Evolutionary conservation across 371 early-diverging fungal species (phyloP).

Genomic region (Apophysomyces elegans): DNA sequence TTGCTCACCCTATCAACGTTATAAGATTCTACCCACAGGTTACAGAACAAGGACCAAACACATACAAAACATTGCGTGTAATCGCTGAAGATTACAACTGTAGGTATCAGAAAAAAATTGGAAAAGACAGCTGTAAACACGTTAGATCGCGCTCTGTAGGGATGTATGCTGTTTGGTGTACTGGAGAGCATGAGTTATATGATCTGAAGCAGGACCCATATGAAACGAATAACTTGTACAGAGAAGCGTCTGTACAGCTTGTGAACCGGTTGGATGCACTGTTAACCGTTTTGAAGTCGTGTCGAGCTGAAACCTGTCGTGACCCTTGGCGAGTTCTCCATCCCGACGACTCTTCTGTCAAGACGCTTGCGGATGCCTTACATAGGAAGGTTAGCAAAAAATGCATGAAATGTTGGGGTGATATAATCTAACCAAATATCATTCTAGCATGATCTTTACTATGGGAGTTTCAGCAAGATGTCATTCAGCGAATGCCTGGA

Average conservation of each 20-base stretch:
- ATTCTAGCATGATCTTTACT: conserved; percentile 36
- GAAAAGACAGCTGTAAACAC: conserved; percentile 10
- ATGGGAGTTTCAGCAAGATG: conserved; percentile 34
- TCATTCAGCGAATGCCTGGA: conserved; percentile 34
- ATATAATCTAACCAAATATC: neutral
- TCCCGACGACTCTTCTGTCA: conserved; percentile 31
- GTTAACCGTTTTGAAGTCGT: conserved; percentile 55
- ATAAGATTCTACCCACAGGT: conserved; percentile 15
- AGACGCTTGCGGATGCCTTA: conserved; percentile 38
- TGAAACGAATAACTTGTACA: conserved; percentile 56
- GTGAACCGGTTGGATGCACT: conserved; percentile 64
- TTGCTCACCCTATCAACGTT: neutral
- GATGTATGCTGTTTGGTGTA: conserved; percentile 66
- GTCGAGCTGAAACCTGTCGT: conserved; percentile 61
- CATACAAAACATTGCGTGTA: conserved; percentile 66
- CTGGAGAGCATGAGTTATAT: conserved; percentile 66
- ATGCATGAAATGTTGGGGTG: neutral
- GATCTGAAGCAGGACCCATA: conserved; percentile 63
- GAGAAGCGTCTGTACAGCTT: conserved; percentile 22
- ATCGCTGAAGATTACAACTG: conserved; percentile 56
- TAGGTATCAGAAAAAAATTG: conserved; percentile 27
- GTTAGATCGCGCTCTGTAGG: conserved; percentile 16
- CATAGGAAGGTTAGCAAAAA: conserved; percentile 22
- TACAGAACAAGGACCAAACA: conserved; percentile 31
- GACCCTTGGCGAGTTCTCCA: conserved; percentile 65